phyloP scores from a whole-genome alignment of 805 yeast species.

The Wickerhamomyces subpelliculosus region DNA sequence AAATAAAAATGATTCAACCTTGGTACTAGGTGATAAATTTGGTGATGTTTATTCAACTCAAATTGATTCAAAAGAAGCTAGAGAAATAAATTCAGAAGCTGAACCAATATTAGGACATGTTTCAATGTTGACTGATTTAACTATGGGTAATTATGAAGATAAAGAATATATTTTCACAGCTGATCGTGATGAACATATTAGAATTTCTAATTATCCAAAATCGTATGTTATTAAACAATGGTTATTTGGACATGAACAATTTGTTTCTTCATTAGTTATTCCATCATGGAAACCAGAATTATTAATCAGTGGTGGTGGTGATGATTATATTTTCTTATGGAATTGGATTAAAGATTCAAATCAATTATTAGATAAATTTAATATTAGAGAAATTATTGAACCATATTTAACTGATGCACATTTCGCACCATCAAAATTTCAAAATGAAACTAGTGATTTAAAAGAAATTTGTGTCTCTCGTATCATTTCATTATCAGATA shows the following conservation, averaged over 20 bases:
- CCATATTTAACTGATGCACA: conserved; percentile 50
- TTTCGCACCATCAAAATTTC: conserved; percentile 57
- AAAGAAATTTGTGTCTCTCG: conserved; percentile 49
- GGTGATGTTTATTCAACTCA: conserved; percentile 82
- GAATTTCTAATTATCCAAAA: conserved; percentile 74
- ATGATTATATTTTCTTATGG: conserved; percentile 68
- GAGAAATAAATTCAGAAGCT: conserved; percentile 34
- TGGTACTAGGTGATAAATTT: conserved; percentile 86
- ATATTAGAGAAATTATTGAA: conserved; percentile 34
- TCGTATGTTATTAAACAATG: conserved; percentile 73
- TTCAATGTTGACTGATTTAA: conserved; percentile 84
- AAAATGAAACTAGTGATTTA: conserved; percentile 38
- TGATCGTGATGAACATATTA: conserved; percentile 95
- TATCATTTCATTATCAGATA: conserved; percentile 26
- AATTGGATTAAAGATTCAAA: conserved; percentile 55
- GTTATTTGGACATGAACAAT: conserved; percentile 83
- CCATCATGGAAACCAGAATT: conserved; percentile 43
- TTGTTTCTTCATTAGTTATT: conserved; percentile 59
- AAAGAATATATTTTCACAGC: conserved; percentile 60
- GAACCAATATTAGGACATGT: conserved; percentile 91
- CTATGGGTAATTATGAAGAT: conserved; percentile 35
- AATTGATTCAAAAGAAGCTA: conserved; percentile 29
- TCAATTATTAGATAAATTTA: conserved; percentile 39
- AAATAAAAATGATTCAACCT: conserved; percentile 46
- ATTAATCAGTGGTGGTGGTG: conserved; percentile 90